Evolutionary conservation across 768 basidiomycete species (phyloP).

Genomic region (Trametes villosa): DNA sequence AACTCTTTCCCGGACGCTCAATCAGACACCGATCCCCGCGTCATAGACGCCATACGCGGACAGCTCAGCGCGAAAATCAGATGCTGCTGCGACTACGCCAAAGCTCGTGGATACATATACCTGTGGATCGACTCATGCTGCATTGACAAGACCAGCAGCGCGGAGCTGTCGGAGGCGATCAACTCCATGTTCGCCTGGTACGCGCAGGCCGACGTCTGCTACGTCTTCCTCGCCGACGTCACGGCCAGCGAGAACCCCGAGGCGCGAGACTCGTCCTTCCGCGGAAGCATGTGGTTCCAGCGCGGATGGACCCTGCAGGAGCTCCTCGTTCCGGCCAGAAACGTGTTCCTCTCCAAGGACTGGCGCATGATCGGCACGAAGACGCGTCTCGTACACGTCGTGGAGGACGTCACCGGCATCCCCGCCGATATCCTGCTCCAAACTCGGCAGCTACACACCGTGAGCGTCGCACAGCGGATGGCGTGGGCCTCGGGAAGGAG

Average conservation of each 20-base stretch:
- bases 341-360: neutral
- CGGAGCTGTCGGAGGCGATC: no score
- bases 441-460: neutral
- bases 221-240: constrained; percentile 1
- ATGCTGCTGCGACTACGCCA: no score
- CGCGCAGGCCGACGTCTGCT: neutral
- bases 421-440: neutral
- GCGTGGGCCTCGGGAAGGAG: constrained; percentile 3
- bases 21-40: no score
- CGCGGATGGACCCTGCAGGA: no score
- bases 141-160: no score
- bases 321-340: neutral
- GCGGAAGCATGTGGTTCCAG: neutral
- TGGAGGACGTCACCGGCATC: neutral
- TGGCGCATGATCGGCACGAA: constrained; percentile 2
- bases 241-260: neutral
- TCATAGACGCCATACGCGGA: no score
- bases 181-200: constrained; percentile 8
- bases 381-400: neutral
- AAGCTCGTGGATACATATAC: no score
- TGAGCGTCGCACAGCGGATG: constrained; percentile 8
- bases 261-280: neutral
- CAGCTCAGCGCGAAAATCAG: no score
- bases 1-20: no score
- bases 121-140: constrained; percentile 12